phyloP scores from a whole-genome alignment of 202 grass and related monocot species.

The Zoysia matrella region DNA sequence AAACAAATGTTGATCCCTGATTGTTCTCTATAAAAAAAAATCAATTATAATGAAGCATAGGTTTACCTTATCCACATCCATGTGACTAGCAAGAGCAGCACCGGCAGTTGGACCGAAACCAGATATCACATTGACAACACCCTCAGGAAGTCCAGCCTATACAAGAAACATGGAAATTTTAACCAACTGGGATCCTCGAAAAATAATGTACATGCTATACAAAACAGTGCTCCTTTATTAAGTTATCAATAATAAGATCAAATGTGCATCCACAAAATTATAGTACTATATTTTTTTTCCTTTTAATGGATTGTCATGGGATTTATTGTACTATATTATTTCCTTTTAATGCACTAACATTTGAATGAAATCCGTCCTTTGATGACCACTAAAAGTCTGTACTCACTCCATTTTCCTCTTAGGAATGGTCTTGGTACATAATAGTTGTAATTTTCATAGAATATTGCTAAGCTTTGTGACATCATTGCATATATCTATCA shows the following conservation, averaged over 20 bases:
- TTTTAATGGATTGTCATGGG: not conserved
- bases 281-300: not conserved
- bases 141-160: slow-evolving; percentile 91
- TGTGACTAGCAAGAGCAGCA: slow-evolving; percentile 95
- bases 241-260: too few species aligned
- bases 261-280: too few species aligned
- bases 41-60: slow-evolving; percentile 3
- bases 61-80: slow-evolving; percentile 98
- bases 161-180: slow-evolving; percentile 13
- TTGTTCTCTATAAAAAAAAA: slow-evolving; percentile 1
- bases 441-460: not conserved
- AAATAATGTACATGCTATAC: not conserved
- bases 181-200: slow-evolving; percentile 21
- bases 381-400: not conserved
- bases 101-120: slow-evolving; percentile 95
- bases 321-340: not conserved
- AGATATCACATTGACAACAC: slow-evolving; percentile 83
- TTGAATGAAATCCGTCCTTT: not conserved
- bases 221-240: not conserved
- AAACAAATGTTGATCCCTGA: not conserved
- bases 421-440: not conserved
- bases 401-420: not conserved
- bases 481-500: too few species aligned
- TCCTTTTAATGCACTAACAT: not conserved
- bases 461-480: too few species aligned